Percentiles rank a stretch among this genome's conserved stretches.
Evolutionary conservation across 2,329 filamentous ascomycete genomes (phyloP).

Genomic region (Cladosporium sp.): DNA sequence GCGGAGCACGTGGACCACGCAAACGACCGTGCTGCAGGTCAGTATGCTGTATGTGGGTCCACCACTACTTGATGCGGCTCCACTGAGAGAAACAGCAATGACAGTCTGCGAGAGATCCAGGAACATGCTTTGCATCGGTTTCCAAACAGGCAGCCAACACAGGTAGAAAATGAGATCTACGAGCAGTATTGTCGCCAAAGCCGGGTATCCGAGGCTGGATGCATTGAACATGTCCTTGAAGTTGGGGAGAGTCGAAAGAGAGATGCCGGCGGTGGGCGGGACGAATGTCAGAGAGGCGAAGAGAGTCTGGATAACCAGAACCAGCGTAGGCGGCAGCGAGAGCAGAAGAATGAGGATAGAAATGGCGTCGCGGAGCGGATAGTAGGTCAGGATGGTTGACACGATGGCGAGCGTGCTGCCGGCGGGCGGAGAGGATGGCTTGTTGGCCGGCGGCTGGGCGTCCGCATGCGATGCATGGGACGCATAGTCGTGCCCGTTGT

Average conservation of each 20-base stretch:
- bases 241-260: constrained; percentile 60
- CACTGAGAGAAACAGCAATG: constrained; percentile 83
- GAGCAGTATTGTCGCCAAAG: constrained; percentile 73
- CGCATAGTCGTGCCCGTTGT: constrained; percentile 22
- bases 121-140: constrained; percentile 78
- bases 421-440: constrained; percentile 62
- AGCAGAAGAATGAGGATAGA: constrained; percentile 94
- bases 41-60: constrained; percentile 66
- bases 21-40: constrained; percentile 64
- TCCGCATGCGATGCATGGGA: constrained; percentile 27
- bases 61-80: constrained; percentile 64
- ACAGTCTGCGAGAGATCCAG: constrained; percentile 88
- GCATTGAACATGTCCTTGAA: constrained; percentile 89
- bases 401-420: constrained; percentile 69
- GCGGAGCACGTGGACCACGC: constrained; percentile 43
- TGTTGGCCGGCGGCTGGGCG: constrained; percentile 29
- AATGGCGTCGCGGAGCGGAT: constrained; percentile 89
- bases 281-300: constrained; percentile 93
- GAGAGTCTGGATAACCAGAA: constrained; percentile 83
- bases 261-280: constrained; percentile 65
- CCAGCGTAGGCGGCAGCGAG: constrained; percentile 79
- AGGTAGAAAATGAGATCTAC: constrained; percentile 80
- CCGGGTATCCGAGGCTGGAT: constrained; percentile 70
- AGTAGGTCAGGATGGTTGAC: constrained; percentile 80
- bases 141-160: constrained; percentile 77